Percentiles rank a stretch among this genome's conserved stretches.
Conservation (phyloP, 306 rosid species). For the Malus sylvestris region DNA sequence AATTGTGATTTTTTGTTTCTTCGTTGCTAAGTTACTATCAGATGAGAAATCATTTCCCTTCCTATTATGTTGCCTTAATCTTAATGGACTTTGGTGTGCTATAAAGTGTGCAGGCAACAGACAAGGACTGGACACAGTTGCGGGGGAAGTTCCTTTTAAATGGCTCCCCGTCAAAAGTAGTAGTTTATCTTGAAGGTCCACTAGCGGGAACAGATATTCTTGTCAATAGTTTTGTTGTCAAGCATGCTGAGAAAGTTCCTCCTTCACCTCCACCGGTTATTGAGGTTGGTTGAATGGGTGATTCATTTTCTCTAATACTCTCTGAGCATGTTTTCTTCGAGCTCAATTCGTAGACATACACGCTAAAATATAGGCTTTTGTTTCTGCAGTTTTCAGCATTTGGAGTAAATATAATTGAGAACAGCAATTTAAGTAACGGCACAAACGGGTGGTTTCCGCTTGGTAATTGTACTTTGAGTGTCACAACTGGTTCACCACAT, state of each 20-base stretch:
- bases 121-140: constrained; percentile 78
- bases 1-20: not conserved
- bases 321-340: constrained; percentile 1
- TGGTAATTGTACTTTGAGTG: constrained; percentile 68
- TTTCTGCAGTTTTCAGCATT: constrained; percentile 52
- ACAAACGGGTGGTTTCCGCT: constrained; percentile 83
- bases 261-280: constrained; percentile 64
- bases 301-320: not conserved
- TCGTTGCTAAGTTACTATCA: not conserved
- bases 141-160: constrained; percentile 89
- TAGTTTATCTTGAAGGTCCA: constrained; percentile 88
- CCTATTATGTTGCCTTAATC: not conserved
- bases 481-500: constrained; percentile 75
- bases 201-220: constrained; percentile 85
- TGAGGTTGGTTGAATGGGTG: constrained; percentile 43
- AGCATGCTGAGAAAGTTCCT: constrained; percentile 69
- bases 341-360: constrained; percentile 7
- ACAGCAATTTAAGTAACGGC: constrained; percentile 58
- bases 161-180: constrained; percentile 66
- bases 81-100: constrained; percentile 23
- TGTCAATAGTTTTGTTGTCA: constrained; percentile 57
- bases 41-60: not conserved
- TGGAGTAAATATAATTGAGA: constrained; percentile 74
- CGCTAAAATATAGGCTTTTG: constrained; percentile 10
- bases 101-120: constrained; percentile 83